phyloP scores from a whole-genome alignment of 1,284 basidiomycete genomes.

The Takashimella tepidaria region DNA sequence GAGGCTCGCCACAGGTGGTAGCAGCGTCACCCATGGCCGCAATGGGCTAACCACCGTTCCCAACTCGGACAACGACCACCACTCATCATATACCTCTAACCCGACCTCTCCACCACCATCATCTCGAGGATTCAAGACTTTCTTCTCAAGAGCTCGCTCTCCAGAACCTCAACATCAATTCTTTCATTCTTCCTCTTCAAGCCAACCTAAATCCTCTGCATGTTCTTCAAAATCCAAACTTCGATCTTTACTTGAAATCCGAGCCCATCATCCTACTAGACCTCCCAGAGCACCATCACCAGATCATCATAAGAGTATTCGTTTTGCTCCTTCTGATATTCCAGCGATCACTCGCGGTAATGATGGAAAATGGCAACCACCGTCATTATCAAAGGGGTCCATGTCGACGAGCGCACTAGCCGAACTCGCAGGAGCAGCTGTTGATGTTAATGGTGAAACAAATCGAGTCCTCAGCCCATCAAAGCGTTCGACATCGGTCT shows the following conservation, averaged over 20 bases:
- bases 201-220: not conserved
- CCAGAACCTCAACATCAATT: not conserved
- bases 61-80: too few relatives aligned
- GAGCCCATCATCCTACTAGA: not conserved
- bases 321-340: conserved; percentile 16
- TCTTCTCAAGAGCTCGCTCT: not conserved
- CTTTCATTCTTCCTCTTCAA: too few relatives aligned
- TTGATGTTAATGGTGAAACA: not conserved
- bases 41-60: too few relatives aligned
- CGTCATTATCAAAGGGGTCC: conserved; percentile 33
- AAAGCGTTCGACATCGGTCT: conserved; percentile 13
- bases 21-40: not conserved
- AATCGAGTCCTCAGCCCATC: conserved; percentile 7
- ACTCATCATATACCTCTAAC: not conserved
- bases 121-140: not conserved
- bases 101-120: not conserved
- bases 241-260: not conserved
- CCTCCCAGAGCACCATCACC: not conserved
- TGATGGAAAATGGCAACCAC: conserved; percentile 37
- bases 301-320: conserved; percentile 2
- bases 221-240: not conserved
- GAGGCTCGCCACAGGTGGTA: not conserved
- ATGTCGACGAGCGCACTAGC: conserved; percentile 31
- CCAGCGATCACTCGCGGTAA: conserved; percentile 26
- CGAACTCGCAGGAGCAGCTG: not conserved